Evolutionary conservation across 2,329 filamentous ascomycete species (phyloP), one percentile per base, ranked within the genome.

Genomic region (Anisogramma anomala): DNA sequence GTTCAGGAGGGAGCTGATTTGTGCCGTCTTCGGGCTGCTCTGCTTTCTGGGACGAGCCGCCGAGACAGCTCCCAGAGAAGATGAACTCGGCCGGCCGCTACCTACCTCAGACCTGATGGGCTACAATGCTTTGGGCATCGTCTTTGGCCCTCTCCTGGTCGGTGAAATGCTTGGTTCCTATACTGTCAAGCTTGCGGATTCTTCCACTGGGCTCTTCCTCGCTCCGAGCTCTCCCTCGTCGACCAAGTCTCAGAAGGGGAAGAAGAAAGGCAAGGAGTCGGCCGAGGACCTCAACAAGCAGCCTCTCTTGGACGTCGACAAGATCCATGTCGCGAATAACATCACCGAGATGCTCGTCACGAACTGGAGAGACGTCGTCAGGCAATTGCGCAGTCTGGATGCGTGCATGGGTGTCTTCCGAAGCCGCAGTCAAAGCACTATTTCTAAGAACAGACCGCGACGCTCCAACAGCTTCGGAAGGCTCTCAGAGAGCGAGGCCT

Each of bases 291-390:
- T 43, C 17, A 14, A 14, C 11, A 42, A 48, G 3, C 37, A 45
- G 1, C 48, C 52, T 0, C 44, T 57, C 3, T 52, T 61, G 4
- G 54, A 58, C 0, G 57, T 79, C 14, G 68, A 78, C 58, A 79
- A 74, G 49, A 63, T 78, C 17, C 63, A 67, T 33, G 58, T 77
- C 40, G 75, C 74, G 9, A 79, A 76, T 45, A 59, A 61, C 23
- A 69, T 82, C 22, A 63, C 74, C 0, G 74, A 80, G 54, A 81
- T 82, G 76, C 59, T 83, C 4, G 74, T 82, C 36, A 62, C 68
- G 1, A 69, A 80, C 47, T 83, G 79, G 79, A 64, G 72, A 43
- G 75, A 79, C 35, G 65, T 81, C 9, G 72, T 79, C 32, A 63
- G 67, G 28, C 72, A 82, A 42, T 69, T 82, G 63, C 71, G 62